phyloP scores from a whole-genome alignment of 441 rosid species.

The Populus hybrid region DNA sequence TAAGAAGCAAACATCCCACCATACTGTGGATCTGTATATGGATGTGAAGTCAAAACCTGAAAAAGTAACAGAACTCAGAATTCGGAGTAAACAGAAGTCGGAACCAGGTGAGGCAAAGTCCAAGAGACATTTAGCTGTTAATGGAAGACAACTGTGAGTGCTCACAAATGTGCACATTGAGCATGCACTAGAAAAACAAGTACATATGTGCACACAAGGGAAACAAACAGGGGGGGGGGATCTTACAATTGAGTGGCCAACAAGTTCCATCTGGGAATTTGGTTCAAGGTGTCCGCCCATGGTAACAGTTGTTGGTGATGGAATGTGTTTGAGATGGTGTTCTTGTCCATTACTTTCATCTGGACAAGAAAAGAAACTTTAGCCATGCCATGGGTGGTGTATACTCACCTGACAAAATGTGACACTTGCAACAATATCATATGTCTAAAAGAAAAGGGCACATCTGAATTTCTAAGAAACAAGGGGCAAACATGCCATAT shows the following conservation, averaged over 20 bases:
- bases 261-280: slow-evolving; percentile 56
- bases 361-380: slow-evolving; percentile 27
- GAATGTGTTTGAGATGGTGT: slow-evolving; percentile 24
- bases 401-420: neutral
- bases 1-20: slow-evolving; percentile 39
- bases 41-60: slow-evolving; percentile 59
- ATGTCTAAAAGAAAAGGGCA: neutral
- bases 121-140: neutral
- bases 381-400: slow-evolving; percentile 6
- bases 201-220: neutral
- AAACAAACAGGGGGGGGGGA: neutral
- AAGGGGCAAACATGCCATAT: neutral
- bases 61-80: slow-evolving; percentile 14
- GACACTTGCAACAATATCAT: neutral
- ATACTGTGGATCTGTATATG: slow-evolving; percentile 48
- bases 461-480: neutral
- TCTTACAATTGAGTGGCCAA: slow-evolving; percentile 62
- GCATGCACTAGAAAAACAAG: neutral
- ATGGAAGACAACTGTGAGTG: neutral
- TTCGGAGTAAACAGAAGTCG: neutral
- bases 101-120: neutral
- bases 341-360: slow-evolving; percentile 40
- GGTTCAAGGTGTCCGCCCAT: slow-evolving; percentile 36
- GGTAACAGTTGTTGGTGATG: slow-evolving; percentile 22
- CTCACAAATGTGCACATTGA: neutral